phyloP scores from a whole-genome alignment of 2,329 filamentous ascomycete genomes.

The Fusarium sp. region DNA sequence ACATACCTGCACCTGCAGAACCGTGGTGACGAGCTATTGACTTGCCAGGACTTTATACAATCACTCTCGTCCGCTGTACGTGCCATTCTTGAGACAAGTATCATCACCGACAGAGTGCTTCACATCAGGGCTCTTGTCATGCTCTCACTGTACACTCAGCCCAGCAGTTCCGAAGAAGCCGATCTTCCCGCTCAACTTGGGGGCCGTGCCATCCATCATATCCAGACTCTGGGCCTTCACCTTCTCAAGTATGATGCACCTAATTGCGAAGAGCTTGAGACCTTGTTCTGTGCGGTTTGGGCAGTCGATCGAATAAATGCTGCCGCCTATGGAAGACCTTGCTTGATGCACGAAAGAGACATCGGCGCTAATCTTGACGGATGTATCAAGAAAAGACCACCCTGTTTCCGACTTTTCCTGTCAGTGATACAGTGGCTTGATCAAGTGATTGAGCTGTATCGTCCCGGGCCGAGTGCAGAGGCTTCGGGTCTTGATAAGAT shows the following conservation, averaged over 20 bases:
- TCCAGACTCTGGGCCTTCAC: conserved; percentile 67
- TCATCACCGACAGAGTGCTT: conserved; percentile 65
- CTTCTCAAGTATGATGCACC: conserved; percentile 56
- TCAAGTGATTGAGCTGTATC: conserved; percentile 69
- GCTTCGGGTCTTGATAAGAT: conserved; percentile 56
- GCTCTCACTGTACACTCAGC: conserved; percentile 69
- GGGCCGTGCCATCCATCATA: conserved; percentile 66
- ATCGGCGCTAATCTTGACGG: conserved; percentile 64
- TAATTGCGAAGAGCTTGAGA: conserved; percentile 57
- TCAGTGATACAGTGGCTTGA: conserved; percentile 66
- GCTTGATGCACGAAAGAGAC: conserved; percentile 70
- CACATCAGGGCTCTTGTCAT: conserved; percentile 66
- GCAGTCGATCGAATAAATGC: conserved; percentile 69
- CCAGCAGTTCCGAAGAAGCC: conserved; percentile 63
- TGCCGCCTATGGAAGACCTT: conserved; percentile 69
- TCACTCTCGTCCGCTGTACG: conserved; percentile 61
- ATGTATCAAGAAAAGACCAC: conserved; percentile 62
- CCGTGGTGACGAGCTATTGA: conserved; percentile 53
- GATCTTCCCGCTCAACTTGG: conserved; percentile 66
- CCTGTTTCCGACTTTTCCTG: conserved; percentile 68
- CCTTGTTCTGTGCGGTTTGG: conserved; percentile 69
- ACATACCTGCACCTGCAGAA: conserved; percentile 58
- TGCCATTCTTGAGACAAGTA: conserved; percentile 62
- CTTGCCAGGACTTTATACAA: conserved; percentile 61
- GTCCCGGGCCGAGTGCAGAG: conserved; percentile 60